phyloP scores from a whole-genome alignment of 2,329 filamentous ascomycete species.

The Dactylellina cionopaga region DNA sequence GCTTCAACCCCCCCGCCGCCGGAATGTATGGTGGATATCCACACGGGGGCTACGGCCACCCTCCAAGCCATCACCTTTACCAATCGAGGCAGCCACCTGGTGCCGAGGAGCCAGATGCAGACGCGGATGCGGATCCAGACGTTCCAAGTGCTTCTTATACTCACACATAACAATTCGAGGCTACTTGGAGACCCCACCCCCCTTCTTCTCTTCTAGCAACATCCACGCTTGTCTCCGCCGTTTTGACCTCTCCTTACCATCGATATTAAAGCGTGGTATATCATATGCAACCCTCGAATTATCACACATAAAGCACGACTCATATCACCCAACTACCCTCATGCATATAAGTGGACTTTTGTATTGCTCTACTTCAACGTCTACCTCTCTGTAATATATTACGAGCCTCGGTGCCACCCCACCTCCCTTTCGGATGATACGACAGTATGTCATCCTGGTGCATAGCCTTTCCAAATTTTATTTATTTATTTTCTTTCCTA shows the following conservation, averaged over 20 bases:
- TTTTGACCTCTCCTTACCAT: too few relatives aligned
- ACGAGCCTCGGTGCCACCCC: conserved; percentile 13
- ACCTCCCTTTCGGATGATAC: conserved; percentile 17
- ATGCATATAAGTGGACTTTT: conserved; percentile 2
- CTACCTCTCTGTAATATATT: conserved; percentile 47
- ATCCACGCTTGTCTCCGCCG: too few relatives aligned
- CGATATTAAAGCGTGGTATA: too few relatives aligned
- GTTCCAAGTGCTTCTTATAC: conserved; percentile 55
- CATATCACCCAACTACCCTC: background rate
- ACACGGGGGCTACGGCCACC: conserved; percentile 44
- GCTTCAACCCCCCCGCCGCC: conserved; percentile 39
- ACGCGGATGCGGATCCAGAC: conserved; percentile 57
- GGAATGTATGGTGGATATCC: conserved; percentile 42
- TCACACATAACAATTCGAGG: conserved; percentile 40
- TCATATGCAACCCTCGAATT: background rate
- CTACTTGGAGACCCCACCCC: too few relatives aligned
- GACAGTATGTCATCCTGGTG: conserved; percentile 18
- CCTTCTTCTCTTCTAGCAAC: too few relatives aligned
- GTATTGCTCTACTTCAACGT: conserved; percentile 1
- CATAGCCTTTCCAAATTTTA: conserved; percentile 31
- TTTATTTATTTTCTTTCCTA: conserved; percentile 16
- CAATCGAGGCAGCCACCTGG: conserved; percentile 53
- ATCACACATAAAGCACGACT: background rate
- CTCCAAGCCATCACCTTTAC: conserved; percentile 40
- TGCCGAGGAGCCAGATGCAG: conserved; percentile 56